These are phyloP conservation scores for Astragalus glycyphyllos DNA, from an alignment of 306 rosid species.

Conservation along the genomic window DNA sequence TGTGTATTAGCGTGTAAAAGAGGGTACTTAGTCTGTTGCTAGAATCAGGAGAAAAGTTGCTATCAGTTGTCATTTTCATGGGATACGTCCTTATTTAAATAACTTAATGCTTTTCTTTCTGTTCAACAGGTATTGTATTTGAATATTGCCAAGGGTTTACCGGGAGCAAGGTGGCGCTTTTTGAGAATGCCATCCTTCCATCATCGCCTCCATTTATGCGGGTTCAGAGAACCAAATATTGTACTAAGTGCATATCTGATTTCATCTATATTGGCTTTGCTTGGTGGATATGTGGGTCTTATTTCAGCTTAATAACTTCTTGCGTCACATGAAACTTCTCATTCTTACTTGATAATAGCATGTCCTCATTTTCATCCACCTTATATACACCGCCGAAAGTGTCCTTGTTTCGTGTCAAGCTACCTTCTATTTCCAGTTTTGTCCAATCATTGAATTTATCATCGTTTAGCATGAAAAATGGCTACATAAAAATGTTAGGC, in stretches of 20 bases:
- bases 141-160: constrained; percentile 54
- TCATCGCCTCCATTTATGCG: constrained; percentile 68
- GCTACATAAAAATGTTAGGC: neutral
- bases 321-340: neutral
- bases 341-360: constrained; percentile 4
- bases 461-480: constrained; percentile 4
- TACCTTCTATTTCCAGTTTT: neutral
- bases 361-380: neutral
- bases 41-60: constrained; percentile 2
- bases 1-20: neutral
- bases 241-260: constrained; percentile 81
- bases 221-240: constrained; percentile 73
- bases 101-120: constrained; percentile 12
- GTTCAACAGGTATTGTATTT: constrained; percentile 60
- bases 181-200: constrained; percentile 78
- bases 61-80: neutral
- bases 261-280: constrained; percentile 75
- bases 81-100: constrained; percentile 16
- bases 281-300: constrained; percentile 85
- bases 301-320: constrained; percentile 65
- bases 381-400: neutral
- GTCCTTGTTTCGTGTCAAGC: constrained; percentile 19
- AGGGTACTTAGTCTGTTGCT: neutral
- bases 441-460: neutral
- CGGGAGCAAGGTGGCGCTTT: constrained; percentile 55